Evolutionary conservation across 2,329 filamentous ascomycete species (phyloP), one percentile per base, ranked within the genome.

Genomic region (Ceratocystis albifundus): DNA sequence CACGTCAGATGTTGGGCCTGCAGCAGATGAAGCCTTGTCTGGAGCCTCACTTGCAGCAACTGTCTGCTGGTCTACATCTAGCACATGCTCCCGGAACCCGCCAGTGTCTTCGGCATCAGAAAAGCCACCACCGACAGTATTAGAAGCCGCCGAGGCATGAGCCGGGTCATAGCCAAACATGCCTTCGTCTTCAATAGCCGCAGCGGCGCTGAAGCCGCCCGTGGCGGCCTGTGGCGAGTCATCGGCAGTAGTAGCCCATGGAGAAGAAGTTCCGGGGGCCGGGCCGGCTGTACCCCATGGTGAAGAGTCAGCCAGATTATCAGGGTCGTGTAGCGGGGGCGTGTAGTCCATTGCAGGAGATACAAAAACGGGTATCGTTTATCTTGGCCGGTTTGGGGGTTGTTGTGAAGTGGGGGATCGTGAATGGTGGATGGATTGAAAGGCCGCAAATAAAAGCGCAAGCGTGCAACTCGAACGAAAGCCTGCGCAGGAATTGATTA

Each of bases 261-360:
- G 82, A 41, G 80, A 81, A 67, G 53, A 46, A 30, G 20, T 77
- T 67, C 77, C 80, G 61, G 75, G 76, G 20, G 79, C 76, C 69
- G 83, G 78, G 61, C 84, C 82, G 61, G 76, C 75, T 70, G 77
- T 79, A 15, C 80, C 82, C 82, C 82, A 84, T 1, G 82, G 82
- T 41, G 82, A 84, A 68, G 76, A 77, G 67, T 77, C 81, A 59
- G 75, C 76, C 20, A 80, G 77, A 69, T 84, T 78, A 59, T 84
- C 82, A 64, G 76, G 75, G 70, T 84, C 82, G 72, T 79, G 72
- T 70, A 84, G 81, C 15, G 81, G 79, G 69, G 81, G 74, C 73
- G 79, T 80, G 74, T 84, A 85, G 75, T 85, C 82, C 82, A 85
- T 85, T 36, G 44, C 61, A 17, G 28, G 36, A 36, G 36, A 36